Percentiles rank a stretch among this genome's conserved stretches.
These are phyloP conservation scores for Melanopsichium pennsylvanicum DNA, from an alignment of 1,284 basidiomycete genomes.

Conservation along the genomic window DNA sequence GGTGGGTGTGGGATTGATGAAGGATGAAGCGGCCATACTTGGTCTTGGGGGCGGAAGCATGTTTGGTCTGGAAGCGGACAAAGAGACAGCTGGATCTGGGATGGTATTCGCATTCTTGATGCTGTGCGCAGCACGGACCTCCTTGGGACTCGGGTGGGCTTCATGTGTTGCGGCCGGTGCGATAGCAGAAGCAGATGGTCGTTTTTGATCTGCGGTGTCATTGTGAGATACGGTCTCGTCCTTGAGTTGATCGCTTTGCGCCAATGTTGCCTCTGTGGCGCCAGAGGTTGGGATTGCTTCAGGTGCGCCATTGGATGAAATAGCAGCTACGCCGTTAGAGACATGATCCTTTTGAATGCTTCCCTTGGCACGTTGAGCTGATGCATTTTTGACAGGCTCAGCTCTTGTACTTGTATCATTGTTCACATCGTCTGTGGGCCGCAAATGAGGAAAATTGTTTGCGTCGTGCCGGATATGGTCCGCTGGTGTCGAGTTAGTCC, in stretches of 20 bases:
- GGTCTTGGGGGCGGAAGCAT: slow-evolving; percentile 38
- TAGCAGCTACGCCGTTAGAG: too few species aligned
- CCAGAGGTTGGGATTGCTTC: not conserved
- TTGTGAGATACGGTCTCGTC: not conserved
- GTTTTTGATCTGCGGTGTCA: not conserved
- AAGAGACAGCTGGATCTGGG: slow-evolving; percentile 40
- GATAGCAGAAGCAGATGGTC: not conserved
- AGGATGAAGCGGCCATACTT: slow-evolving; percentile 39
- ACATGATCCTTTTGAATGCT: too few species aligned
- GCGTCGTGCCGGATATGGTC: too few species aligned
- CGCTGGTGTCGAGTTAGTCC: not conserved
- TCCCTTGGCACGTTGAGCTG: too few species aligned
- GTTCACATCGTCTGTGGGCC: too few species aligned
- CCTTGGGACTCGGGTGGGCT: slow-evolving; percentile 6
- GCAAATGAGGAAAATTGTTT: too few species aligned
- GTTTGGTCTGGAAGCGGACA: slow-evolving; percentile 31
- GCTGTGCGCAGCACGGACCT: slow-evolving; percentile 23
- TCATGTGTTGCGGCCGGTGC: slow-evolving; percentile 1
- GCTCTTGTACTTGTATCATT: too few species aligned
- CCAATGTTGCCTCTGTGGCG: not conserved
- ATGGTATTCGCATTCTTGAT: slow-evolving; percentile 39
- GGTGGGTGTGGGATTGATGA: slow-evolving; percentile 41
- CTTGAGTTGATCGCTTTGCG: not conserved
- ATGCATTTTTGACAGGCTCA: too few species aligned
- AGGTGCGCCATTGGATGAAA: not conserved